Evolutionary conservation across 495 filamentous ascomycete species (phyloP).

Genomic region (Penicillium psychrofluorescens): DNA sequence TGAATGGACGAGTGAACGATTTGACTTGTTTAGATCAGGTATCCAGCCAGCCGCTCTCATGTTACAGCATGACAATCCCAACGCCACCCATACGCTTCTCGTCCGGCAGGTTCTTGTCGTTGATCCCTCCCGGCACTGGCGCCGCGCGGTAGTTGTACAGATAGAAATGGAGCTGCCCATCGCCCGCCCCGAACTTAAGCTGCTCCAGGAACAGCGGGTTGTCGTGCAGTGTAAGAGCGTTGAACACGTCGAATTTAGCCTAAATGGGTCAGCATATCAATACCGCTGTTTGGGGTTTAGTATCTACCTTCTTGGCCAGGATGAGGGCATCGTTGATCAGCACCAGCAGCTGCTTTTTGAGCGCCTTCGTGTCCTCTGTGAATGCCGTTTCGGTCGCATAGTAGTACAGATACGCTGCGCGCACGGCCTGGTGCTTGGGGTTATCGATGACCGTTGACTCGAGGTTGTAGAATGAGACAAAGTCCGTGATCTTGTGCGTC

Average conservation of each 20-base stretch:
- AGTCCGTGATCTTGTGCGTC: conserved; percentile 83
- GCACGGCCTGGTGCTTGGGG: conserved; percentile 65
- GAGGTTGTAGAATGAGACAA: conserved; percentile 93
- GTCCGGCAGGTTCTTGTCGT: conserved; percentile 67
- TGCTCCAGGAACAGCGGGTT: conserved; percentile 88
- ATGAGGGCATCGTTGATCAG: conserved; percentile 83
- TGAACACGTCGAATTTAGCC: conserved; percentile 90
- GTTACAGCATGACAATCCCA: conserved; percentile 76
- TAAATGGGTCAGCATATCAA: conserved; percentile 11
- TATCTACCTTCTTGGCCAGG: conserved; percentile 65
- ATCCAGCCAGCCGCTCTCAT: not conserved
- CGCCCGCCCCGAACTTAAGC: conserved; percentile 88
- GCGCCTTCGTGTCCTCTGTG: conserved; percentile 42
- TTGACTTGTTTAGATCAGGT: conserved; percentile 4
- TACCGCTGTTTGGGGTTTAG: too few species aligned
- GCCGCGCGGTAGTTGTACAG: conserved; percentile 91
- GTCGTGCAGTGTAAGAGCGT: conserved; percentile 86
- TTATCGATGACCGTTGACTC: conserved; percentile 83
- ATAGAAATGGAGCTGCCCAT: conserved; percentile 92
- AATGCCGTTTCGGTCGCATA: conserved; percentile 86
- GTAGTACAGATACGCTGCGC: conserved; percentile 92
- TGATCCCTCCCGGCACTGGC: conserved; percentile 74
- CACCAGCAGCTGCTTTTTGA: conserved; percentile 65
- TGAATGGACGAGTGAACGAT: conserved; percentile 8
- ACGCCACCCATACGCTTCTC: conserved; percentile 72